These are phyloP conservation scores for Penicillium sp. DNA, from an alignment of 2,329 filamentous ascomycete genomes.

Conservation along the genomic window DNA sequence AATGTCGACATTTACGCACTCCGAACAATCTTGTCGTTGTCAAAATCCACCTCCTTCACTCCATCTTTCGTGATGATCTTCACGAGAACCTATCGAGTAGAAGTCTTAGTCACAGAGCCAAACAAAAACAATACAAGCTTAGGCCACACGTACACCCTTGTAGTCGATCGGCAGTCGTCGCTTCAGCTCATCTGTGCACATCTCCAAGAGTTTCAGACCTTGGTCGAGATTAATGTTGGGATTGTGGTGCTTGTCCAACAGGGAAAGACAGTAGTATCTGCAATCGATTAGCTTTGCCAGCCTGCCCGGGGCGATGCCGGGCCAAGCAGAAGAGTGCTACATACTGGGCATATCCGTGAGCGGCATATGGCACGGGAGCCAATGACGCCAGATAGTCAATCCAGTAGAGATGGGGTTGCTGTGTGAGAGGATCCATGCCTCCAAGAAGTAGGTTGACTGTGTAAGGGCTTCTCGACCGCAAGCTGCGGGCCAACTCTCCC, in stretches of 20 bases:
- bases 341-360: conserved; percentile 95
- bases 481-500: conserved; percentile 80
- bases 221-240: conserved; percentile 84
- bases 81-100: conserved; percentile 49
- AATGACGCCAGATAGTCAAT: conserved; percentile 90
- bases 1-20: conserved; percentile 39
- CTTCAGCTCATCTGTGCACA: conserved; percentile 97
- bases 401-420: conserved; percentile 92
- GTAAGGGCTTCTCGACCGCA: conserved; percentile 90
- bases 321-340: conserved; percentile 27
- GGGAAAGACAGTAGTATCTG: conserved; percentile 95
- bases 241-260: conserved; percentile 97
- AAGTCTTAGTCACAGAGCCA: conserved; percentile 9
- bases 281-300: conserved; percentile 12
- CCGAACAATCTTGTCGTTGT: conserved; percentile 62
- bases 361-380: conserved; percentile 86
- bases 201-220: conserved; percentile 83
- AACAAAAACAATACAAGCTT: neutral
- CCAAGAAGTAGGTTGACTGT: conserved; percentile 94
- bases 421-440: conserved; percentile 84
- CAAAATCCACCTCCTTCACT: conserved; percentile 75
- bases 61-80: conserved; percentile 96
- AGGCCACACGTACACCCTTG: conserved; percentile 68
- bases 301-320: neutral
- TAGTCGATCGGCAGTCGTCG: conserved; percentile 96